These are phyloP conservation scores for Stromatinia cepivora DNA, from an alignment of 2,329 filamentous ascomycete species.

Conservation along the genomic window DNA sequence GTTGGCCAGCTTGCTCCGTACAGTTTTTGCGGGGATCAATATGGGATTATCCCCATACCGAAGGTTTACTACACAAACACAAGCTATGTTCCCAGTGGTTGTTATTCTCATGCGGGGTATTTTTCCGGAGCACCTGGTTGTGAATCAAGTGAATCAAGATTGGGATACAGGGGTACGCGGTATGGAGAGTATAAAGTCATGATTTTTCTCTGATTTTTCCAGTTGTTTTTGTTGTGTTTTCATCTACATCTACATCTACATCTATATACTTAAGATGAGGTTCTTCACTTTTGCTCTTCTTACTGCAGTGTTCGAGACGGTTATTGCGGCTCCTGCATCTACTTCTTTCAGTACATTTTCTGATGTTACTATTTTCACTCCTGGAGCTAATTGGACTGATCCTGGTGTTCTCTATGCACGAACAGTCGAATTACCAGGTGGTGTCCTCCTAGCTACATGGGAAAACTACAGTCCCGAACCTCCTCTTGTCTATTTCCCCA, in stretches of 20 bases:
- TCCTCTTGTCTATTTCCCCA: conserved; percentile 52
- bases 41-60: background rate
- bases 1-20: background rate
- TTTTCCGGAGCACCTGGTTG: conserved; percentile 13
- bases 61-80: background rate
- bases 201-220: background rate
- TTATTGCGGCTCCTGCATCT: conserved; percentile 28
- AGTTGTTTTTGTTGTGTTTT: background rate
- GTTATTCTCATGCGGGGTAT: conserved; percentile 14
- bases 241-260: background rate
- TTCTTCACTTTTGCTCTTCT: conserved; percentile 28
- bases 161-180: background rate
- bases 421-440: conserved; percentile 40
- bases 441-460: conserved; percentile 55
- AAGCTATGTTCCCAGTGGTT: background rate
- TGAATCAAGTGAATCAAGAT: background rate
- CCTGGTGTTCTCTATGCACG: conserved; percentile 41
- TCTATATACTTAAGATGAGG: conserved; percentile 29
- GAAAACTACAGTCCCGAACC: conserved; percentile 59
- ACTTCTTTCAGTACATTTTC: conserved; percentile 37
- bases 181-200: conserved; percentile 12
- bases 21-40: background rate
- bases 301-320: conserved; percentile 29
- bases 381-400: conserved; percentile 36
- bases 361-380: conserved; percentile 37